These are phyloP conservation scores for Rossbeevera mucosa DNA, from an alignment of 768 basidiomycete species.

Conservation along the genomic window DNA sequence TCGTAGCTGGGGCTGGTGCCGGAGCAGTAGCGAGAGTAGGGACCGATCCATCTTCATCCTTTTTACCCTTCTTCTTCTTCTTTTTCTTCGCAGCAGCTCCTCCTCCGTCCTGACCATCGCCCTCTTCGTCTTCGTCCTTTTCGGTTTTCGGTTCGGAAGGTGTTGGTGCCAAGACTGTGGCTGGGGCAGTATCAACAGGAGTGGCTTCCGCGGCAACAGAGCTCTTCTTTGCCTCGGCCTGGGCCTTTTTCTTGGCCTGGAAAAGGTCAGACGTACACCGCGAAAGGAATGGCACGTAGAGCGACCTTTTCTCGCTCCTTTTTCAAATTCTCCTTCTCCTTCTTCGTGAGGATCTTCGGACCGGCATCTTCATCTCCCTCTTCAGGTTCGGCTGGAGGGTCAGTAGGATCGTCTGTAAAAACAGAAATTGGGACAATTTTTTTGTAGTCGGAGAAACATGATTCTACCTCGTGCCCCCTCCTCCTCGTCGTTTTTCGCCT, in stretches of 20 bases:
- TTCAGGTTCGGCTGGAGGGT: conserved; percentile 30
- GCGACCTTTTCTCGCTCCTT: conserved; percentile 92
- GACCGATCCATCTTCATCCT: conserved; percentile 63
- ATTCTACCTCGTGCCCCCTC: conserved; percentile 11
- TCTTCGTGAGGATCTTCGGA: conserved; percentile 77
- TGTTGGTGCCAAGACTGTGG: conserved; percentile 13
- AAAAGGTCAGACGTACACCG: conserved; percentile 10
- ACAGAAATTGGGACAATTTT: not conserved
- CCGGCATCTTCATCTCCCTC: conserved; percentile 45
- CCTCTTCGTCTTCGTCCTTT: conserved; percentile 61
- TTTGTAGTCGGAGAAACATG: not conserved
- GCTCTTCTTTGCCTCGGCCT: conserved; percentile 79
- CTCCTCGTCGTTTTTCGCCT: conserved; percentile 14
- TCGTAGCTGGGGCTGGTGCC: conserved; percentile 34
- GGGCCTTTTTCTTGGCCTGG: conserved; percentile 75
- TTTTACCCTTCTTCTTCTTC: conserved; percentile 79
- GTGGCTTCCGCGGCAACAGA: conserved; percentile 30
- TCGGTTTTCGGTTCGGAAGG: conserved; percentile 31
- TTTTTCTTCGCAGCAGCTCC: conserved; percentile 64
- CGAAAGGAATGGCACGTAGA: conserved; percentile 1
- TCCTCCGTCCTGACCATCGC: conserved; percentile 54
- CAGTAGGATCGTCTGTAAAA: conserved; percentile 21
- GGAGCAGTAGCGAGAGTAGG: conserved; percentile 32
- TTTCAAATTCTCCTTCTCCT: conserved; percentile 96
- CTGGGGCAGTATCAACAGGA: conserved; percentile 24